Evolutionary conservation across 768 basidiomycete species (phyloP).

Genomic region (Lactarius tabidus): DNA sequence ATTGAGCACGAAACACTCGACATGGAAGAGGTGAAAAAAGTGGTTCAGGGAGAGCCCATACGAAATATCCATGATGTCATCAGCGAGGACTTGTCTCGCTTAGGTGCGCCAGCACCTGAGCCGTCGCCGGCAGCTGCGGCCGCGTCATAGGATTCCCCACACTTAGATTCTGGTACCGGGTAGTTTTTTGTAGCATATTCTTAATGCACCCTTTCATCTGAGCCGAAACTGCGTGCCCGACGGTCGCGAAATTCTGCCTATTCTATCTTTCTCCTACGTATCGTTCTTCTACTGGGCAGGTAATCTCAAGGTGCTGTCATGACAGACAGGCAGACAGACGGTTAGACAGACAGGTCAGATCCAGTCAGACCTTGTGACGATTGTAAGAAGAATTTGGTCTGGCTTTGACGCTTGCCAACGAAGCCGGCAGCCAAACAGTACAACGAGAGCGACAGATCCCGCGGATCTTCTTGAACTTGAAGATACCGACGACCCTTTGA

Average conservation of each 20-base stretch:
- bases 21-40: constrained; percentile 78
- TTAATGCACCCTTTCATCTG: background rate
- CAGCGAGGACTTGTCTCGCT: constrained; percentile 44
- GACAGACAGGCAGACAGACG: background rate
- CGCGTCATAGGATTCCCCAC: constrained; percentile 5
- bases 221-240: background rate
- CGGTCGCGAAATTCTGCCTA: background rate
- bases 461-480: constrained; percentile 2
- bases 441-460: background rate
- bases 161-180: constrained; percentile 4
- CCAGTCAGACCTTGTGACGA: background rate
- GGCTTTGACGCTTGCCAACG: background rate
- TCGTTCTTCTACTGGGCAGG: background rate
- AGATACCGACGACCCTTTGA: background rate
- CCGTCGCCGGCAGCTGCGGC: constrained; percentile 11
- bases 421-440: background rate
- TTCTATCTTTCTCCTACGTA: background rate
- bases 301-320: background rate
- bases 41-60: constrained; percentile 80
- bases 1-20: constrained; percentile 95
- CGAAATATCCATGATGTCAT: constrained; percentile 64
- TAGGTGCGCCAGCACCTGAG: constrained; percentile 6
- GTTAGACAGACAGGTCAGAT: background rate
- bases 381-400: background rate
- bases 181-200: constrained; percentile 9